Conservation (phyloP, 306 rosid genomes). For the Glycine latifolia region DNA sequence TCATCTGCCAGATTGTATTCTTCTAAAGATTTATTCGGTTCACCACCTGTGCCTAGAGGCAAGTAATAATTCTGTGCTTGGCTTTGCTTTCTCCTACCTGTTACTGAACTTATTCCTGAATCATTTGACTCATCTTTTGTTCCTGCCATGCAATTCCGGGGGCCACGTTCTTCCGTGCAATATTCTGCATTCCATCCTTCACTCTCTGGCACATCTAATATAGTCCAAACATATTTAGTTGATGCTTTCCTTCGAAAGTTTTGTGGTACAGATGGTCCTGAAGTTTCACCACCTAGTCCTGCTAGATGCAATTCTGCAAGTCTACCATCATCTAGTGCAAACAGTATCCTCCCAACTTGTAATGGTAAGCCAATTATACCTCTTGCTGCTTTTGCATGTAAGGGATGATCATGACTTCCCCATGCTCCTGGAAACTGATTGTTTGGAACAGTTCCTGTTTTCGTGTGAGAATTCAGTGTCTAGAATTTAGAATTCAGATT, state of each 20-base stretch:
- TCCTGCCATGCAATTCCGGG: constrained; percentile 76
- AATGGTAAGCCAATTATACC: constrained; percentile 75
- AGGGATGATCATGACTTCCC: constrained; percentile 78
- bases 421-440: constrained; percentile 63
- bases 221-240: constrained; percentile 74
- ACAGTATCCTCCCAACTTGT: constrained; percentile 72
- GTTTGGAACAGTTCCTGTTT: constrained; percentile 61
- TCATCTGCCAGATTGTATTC: constrained; percentile 57
- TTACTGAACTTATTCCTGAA: constrained; percentile 54
- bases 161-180: constrained; percentile 85
- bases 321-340: constrained; percentile 82
- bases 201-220: constrained; percentile 81
- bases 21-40: constrained; percentile 51
- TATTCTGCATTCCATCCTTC: constrained; percentile 99
- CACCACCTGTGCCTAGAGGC: constrained; percentile 45
- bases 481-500: constrained; percentile 12
- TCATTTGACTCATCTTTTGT: constrained; percentile 72
- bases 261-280: constrained; percentile 68
- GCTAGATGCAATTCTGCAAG: constrained; percentile 78
- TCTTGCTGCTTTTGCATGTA: constrained; percentile 82
- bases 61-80: constrained; percentile 68
- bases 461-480: constrained; percentile 44
- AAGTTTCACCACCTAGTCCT: constrained; percentile 82
- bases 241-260: constrained; percentile 62
- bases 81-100: constrained; percentile 74